A percentile compares a stretch with the other conserved stretches of the same genome.
These are phyloP conservation scores for Pyricularia grisea DNA, from an alignment of 2,329 filamentous ascomycete species.

Conservation along the genomic window DNA sequence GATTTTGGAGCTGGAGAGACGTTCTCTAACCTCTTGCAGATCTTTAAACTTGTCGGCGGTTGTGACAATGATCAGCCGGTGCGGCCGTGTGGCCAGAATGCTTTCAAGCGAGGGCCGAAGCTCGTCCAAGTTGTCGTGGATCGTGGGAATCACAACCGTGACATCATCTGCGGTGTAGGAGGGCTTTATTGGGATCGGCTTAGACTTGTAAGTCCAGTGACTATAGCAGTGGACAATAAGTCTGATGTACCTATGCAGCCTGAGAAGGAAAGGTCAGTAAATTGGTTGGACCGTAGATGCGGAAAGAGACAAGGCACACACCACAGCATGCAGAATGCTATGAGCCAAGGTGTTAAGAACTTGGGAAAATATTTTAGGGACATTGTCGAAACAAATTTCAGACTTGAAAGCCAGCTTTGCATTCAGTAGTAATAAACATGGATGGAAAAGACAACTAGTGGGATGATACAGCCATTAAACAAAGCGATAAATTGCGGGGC, in stretches of 20 bases:
- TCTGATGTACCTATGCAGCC: conserved; percentile 80
- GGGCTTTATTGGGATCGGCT: conserved; percentile 74
- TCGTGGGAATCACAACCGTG: conserved; percentile 87
- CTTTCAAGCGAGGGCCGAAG: conserved; percentile 72
- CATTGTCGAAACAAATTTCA: not conserved
- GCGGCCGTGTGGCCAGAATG: conserved; percentile 60
- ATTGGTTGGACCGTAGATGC: conserved; percentile 21
- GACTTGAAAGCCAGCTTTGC: too few species aligned
- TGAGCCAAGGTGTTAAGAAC: not conserved
- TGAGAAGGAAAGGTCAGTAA: too few species aligned
- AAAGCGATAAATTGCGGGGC: not conserved
- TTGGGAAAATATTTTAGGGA: not conserved
- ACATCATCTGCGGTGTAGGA: conserved; percentile 73
- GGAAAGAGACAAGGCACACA: not conserved
- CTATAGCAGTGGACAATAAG: conserved; percentile 77
- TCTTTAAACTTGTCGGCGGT: conserved; percentile 69
- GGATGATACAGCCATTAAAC: too few species aligned
- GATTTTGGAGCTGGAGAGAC: conserved; percentile 27
- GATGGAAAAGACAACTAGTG: too few species aligned
- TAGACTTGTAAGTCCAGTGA: conserved; percentile 80
- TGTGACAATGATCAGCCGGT: conserved; percentile 75
- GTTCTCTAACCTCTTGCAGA: conserved; percentile 24
- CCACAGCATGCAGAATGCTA: not conserved
- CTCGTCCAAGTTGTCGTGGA: conserved; percentile 79
- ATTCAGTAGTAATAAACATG: too few species aligned